phyloP scores from a whole-genome alignment of 192 early-diverging fungal genomes.

The Coemansia sp. region DNA sequence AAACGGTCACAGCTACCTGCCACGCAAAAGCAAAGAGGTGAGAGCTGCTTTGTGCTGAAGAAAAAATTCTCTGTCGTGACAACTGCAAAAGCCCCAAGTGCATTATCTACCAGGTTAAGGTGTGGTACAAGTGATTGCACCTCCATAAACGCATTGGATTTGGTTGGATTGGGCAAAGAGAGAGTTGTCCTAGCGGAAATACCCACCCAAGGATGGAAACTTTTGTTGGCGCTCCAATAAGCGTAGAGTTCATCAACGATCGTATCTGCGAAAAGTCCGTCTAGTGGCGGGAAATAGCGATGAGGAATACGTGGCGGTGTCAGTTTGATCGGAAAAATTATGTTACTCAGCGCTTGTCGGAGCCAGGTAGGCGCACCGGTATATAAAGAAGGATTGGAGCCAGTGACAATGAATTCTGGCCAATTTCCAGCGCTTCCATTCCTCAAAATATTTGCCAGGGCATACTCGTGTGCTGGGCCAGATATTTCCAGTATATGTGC shows the following conservation, averaged over 20 bases:
- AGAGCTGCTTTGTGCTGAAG: constrained; percentile 10
- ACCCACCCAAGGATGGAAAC: constrained; percentile 34
- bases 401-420: constrained; percentile 14
- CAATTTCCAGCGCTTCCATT: constrained; percentile 8
- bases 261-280: constrained; percentile 18
- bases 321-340: constrained; percentile 8
- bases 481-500: constrained; percentile 22
- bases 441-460: constrained; percentile 20
- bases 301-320: constrained; percentile 4
- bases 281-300: constrained; percentile 1
- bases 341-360: constrained; percentile 18
- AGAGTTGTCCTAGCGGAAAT: constrained; percentile 23
- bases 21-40: constrained; percentile 18
- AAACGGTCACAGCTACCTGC: constrained; percentile 32
- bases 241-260: constrained; percentile 33
- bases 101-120: constrained; percentile 24
- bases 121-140: constrained; percentile 34
- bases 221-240: constrained; percentile 37
- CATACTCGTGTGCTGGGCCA: constrained; percentile 16
- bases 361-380: constrained; percentile 28
- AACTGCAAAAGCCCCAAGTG: constrained; percentile 25
- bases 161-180: constrained; percentile 27
- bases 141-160: constrained; percentile 22
- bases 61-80: constrained; percentile 12
- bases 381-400: constrained; percentile 16